Base-by-base conservation (phyloP, 257 asterid species). In the Plantago ovata region DNA sequence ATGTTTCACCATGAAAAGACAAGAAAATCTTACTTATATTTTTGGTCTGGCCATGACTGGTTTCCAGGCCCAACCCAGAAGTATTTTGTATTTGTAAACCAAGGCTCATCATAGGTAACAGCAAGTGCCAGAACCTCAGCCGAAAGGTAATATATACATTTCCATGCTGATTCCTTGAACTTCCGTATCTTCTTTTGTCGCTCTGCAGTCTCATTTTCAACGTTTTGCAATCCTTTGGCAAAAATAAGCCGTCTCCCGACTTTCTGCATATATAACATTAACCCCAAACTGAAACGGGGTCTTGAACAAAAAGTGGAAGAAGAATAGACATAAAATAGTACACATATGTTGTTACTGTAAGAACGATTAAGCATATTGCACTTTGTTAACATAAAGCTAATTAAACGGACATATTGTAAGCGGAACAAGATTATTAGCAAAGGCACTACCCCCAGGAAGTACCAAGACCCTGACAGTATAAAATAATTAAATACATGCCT, bases 131-230 rank as follows among this genome's bases (percentile, higher is more conserved):
- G 79, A 39, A 83, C 38, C 77, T 93, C 99, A 8, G 96, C 97
- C 10, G 96, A 93, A 67, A 89, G 96, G 75, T 39, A 93, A 64
- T 86, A 93, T 56, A 93, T 66, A 40, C 88, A 93, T 70, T 89
- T 93, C 99, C 99, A 93, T 32, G 97, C 97, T 21, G 99, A 93
- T 70, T 89, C 97, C 77, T 86, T 86, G 88, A 93, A 93, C 77
- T 93, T 93, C 39, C 79, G 46, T 54, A 89, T 77, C 71, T 81
- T 89, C 84, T 84, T 93, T 62, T 72, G 79, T 39, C 69, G 73
- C 22, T 79, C 85, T 13, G 62, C 78, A n/a, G 77, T 75, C 70
- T 78, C 80, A 49, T 64, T 65, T 57, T 68, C 80, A 61, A 78
- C 66, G 49, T 42, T 65, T 79, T 77, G 77, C 64, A 46, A 69